A percentile compares a stretch with the other conserved stretches of the same genome.
Conservation (phyloP, 2,329 filamentous ascomycete genomes). For the Aspergillus tamarii region DNA sequence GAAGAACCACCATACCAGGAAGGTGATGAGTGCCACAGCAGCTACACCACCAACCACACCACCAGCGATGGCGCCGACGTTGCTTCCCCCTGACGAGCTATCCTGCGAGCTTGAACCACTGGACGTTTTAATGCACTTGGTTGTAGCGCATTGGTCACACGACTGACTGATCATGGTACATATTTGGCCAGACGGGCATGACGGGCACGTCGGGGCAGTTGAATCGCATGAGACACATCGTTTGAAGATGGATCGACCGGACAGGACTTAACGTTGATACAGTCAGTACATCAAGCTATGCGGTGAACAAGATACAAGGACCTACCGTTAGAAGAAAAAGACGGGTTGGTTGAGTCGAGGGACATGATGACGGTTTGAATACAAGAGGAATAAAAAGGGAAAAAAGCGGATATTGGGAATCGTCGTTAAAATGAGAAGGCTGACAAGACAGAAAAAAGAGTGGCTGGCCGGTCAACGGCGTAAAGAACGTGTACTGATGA, state of each 20-base stretch:
- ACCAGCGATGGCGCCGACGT: constrained; percentile 84
- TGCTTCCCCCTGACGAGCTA: constrained; percentile 54
- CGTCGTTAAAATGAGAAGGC: constrained; percentile 7
- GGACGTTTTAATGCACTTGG: constrained; percentile 55
- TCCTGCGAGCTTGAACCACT: constrained; percentile 30
- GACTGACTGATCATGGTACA: constrained; percentile 63
- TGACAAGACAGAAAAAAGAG: constrained; percentile 21
- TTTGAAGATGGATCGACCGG: constrained; percentile 34
- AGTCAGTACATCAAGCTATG: constrained; percentile 2
- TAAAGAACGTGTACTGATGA: constrained; percentile 21
- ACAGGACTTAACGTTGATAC: constrained; percentile 16
- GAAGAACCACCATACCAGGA: constrained; percentile 84
- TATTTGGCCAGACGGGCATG: constrained; percentile 57
- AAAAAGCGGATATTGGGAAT: constrained; percentile 9
- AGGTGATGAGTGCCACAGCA: constrained; percentile 73
- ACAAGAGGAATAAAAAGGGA: constrained; percentile 10
- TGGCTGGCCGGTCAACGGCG: constrained; percentile 36
- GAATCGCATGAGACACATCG: constrained; percentile 61
- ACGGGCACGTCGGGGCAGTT: constrained; percentile 60
- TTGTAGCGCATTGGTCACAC: constrained; percentile 63
- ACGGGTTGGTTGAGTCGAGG: constrained; percentile 24
- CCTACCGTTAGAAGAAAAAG: constrained; percentile 28
- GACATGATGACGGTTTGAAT: constrained; percentile 32
- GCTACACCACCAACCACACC: constrained; percentile 84
- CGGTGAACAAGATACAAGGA: not conserved